Percentiles rank a stretch among this genome's conserved stretches.
These are phyloP conservation scores for Magnaporthiopsis incrustans DNA, from an alignment of 2,329 filamentous ascomycete species.

Conservation along the genomic window DNA sequence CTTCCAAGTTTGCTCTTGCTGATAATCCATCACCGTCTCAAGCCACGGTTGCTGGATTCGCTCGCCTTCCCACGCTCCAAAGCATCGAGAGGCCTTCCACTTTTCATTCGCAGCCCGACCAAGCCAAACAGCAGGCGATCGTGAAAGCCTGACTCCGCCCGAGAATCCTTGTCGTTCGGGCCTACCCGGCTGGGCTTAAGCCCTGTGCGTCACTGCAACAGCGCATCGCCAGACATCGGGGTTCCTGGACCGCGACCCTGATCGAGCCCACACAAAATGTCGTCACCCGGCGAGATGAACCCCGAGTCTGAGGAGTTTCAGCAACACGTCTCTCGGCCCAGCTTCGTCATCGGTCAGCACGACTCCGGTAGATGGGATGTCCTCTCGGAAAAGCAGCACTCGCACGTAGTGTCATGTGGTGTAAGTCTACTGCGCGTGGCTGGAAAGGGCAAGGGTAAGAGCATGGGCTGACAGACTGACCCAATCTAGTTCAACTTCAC, in stretches of 20 bases:
- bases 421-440: conserved; percentile 36
- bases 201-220: neutral
- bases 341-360: conserved; percentile 67
- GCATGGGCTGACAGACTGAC: conserved; percentile 11
- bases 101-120: neutral
- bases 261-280: neutral
- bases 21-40: neutral
- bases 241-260: neutral
- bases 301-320: conserved; percentile 19
- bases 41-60: no score
- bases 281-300: neutral
- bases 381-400: conserved; percentile 56
- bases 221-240: neutral
- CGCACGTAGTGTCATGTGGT: conserved; percentile 59
- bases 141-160: neutral
- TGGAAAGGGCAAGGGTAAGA: neutral
- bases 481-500: conserved; percentile 64
- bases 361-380: conserved; percentile 54
- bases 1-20: no score
- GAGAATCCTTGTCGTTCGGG: neutral
- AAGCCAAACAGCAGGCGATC: neutral
- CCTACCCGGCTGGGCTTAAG: neutral
- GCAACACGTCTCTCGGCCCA: conserved; percentile 23
- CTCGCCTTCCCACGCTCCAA: no score
- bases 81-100: no score